phyloP scores from a whole-genome alignment of 768 basidiomycete species.

The Russula griseocarnosa region DNA sequence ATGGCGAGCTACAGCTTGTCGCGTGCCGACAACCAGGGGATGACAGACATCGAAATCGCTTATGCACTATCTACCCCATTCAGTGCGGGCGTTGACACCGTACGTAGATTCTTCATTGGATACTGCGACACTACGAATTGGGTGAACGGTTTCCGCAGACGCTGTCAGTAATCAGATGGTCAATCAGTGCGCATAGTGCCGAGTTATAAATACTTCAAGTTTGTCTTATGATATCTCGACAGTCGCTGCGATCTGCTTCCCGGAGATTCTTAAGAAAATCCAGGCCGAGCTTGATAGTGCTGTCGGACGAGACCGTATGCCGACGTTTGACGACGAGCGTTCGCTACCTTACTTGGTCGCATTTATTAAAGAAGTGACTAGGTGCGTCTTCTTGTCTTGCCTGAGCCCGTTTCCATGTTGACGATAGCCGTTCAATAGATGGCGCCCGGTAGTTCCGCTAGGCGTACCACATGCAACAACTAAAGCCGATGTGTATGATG shows the following conservation, averaged over 20 bases:
- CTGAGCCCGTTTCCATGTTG: not conserved
- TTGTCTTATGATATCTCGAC: slow-evolving; percentile 2
- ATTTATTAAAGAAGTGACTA: slow-evolving; percentile 27
- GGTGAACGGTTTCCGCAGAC: slow-evolving; percentile 1
- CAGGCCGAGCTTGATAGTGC: slow-evolving; percentile 26
- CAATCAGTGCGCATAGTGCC: slow-evolving; percentile 5
- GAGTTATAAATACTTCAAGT: not conserved
- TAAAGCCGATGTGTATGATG: slow-evolving; percentile 5
- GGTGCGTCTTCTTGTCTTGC: not conserved
- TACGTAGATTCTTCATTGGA: not conserved
- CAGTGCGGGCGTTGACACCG: slow-evolving; percentile 23
- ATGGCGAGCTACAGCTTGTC: slow-evolving; percentile 14
- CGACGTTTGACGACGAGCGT: slow-evolving; percentile 26
- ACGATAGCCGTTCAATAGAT: not conserved
- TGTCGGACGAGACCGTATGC: slow-evolving; percentile 24
- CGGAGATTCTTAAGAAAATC: slow-evolving; percentile 21
- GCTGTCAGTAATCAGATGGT: slow-evolving; percentile 6
- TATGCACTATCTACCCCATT: slow-evolving; percentile 21
- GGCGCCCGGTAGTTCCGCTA: slow-evolving; percentile 15
- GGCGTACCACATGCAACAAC: slow-evolving; percentile 18
- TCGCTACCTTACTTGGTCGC: slow-evolving; percentile 22
- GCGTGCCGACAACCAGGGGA: not conserved
- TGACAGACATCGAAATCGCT: slow-evolving; percentile 15
- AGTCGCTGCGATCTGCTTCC: slow-evolving; percentile 20
- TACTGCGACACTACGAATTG: not conserved